Evolutionary conservation across 805 yeast species (phyloP), one percentile per base, ranked within the genome.

Genomic region (Yamadazyma sp.): DNA sequence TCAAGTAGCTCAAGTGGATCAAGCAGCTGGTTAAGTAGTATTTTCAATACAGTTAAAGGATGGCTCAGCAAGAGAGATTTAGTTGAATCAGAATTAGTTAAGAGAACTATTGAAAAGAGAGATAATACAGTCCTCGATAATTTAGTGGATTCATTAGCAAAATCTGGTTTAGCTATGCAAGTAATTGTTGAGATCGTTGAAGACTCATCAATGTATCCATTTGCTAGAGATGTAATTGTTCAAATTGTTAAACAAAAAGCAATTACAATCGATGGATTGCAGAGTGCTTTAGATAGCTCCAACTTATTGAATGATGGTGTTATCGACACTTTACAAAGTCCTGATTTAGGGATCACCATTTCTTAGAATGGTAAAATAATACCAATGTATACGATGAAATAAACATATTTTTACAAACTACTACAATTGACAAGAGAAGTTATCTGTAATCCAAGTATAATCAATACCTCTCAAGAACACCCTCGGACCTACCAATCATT

Each of bases 91-190:
- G 43, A 35, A 13, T 33, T 28, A 29, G 28, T 27, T 28, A 14
- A 27, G 21, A 7, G 12, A 16, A 13, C 18, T 16, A 35, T 17
- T 35, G 12, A 9, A 12, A 47, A 44, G 31, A 42, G 51, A 38
- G 52, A 50, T 10, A 40, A 48, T 25, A 43, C 38, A 20, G 39
- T 56, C 9, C 35, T 58, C 9, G 36, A 50, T 29, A 49, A 55
- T 24, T 39, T 56, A 11, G 40, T 55, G 31, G 58, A 56, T 12
- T 53, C 60, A 9, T 51, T 58, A 37, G 57, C 43, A 5, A 41
- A 47, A 20, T 55, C 61, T 4, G 63, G 63, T 1, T 48, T 58
- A 35, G 63, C 53, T 4, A 39, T 52, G 43, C 53, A 50, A 35
- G 52, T 58, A 9, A 55, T 58, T 26, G 47, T 39, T 27, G 41